phyloP scores from a whole-genome alignment of 169 alveolate genomes.

The Babesia bigemina region DNA sequence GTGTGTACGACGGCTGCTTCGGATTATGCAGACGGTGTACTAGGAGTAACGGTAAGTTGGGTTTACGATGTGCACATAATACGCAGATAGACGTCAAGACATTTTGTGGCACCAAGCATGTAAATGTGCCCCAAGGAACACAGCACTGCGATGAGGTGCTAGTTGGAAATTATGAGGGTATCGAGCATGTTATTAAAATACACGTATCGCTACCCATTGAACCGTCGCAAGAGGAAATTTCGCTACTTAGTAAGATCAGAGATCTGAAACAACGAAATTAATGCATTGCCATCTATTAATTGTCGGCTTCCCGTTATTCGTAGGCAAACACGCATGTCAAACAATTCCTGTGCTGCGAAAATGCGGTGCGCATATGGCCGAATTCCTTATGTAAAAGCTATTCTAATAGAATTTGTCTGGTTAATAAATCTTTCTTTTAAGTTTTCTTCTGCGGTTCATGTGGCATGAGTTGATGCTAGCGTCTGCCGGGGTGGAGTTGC shows the following conservation, averaged over 20 bases:
- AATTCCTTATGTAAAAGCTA: no score
- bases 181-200: slow-evolving; percentile 35
- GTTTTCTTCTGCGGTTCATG: no score
- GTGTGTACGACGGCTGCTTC: slow-evolving; percentile 22
- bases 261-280: not conserved
- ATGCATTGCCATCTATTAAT: not conserved
- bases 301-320: not conserved
- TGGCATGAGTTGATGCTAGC: no score
- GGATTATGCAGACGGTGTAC: slow-evolving; percentile 44
- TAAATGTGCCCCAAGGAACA: slow-evolving; percentile 39
- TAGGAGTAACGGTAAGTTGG: slow-evolving; percentile 53
- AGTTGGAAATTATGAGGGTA: slow-evolving; percentile 48
- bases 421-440: no score
- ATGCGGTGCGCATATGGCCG: no score
- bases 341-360: no score
- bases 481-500: no score
- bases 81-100: slow-evolving; percentile 41
- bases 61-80: not conserved
- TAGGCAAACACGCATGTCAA: not conserved
- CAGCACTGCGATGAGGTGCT: slow-evolving; percentile 60
- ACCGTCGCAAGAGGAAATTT: slow-evolving; percentile 42
- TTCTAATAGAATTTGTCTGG: no score
- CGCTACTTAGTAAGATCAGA: slow-evolving; percentile 25
- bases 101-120: slow-evolving; percentile 34
- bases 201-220: slow-evolving; percentile 33